Percentiles rank a stretch among this genome's conserved stretches.
phyloP scores from a whole-genome alignment of 1,284 basidiomycete species.

The Ganoderma sinense region DNA sequence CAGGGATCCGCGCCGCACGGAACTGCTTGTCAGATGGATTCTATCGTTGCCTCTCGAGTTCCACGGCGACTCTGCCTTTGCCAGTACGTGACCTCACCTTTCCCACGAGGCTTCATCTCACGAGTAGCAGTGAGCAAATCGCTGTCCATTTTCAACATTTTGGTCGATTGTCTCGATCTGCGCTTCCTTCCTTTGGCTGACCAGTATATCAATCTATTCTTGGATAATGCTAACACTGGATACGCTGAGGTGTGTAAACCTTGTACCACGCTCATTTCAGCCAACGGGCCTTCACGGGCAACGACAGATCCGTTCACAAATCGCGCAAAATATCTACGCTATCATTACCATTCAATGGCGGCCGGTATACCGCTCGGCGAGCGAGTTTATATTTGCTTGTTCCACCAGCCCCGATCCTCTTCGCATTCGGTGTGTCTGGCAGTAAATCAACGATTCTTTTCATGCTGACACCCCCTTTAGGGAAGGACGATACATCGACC shows the following conservation, averaged over 20 bases:
- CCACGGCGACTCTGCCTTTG: conserved; percentile 79
- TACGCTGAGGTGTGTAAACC: conserved; percentile 77
- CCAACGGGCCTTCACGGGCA: conserved; percentile 7
- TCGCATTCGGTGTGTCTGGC: conserved; percentile 53
- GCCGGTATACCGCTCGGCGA: conserved; percentile 77
- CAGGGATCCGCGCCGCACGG: conserved; percentile 88
- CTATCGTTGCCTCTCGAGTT: conserved; percentile 82
- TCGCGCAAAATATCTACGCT: conserved; percentile 73
- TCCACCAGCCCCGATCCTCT: conserved; percentile 70
- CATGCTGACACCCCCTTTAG: conserved; percentile 43
- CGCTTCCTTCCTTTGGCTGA: conserved; percentile 74
- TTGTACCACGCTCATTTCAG: background rate
- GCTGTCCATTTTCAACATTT: conserved; percentile 62
- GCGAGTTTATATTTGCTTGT: conserved; percentile 73
- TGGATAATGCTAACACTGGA: conserved; percentile 79
- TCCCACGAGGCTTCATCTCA: conserved; percentile 21
- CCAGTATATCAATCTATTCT: conserved; percentile 75
- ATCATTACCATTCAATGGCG: conserved; percentile 74
- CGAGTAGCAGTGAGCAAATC: conserved; percentile 69
- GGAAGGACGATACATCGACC: conserved; percentile 62
- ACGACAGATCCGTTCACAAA: conserved; percentile 71
- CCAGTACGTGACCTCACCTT: conserved; percentile 55
- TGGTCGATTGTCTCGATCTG: conserved; percentile 65
- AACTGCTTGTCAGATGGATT: conserved; percentile 84
- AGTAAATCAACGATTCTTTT: background rate